These are phyloP conservation scores for Pseudogymnoascus verrucosus DNA, from an alignment of 2,329 filamentous ascomycete genomes.

Conservation along the genomic window DNA sequence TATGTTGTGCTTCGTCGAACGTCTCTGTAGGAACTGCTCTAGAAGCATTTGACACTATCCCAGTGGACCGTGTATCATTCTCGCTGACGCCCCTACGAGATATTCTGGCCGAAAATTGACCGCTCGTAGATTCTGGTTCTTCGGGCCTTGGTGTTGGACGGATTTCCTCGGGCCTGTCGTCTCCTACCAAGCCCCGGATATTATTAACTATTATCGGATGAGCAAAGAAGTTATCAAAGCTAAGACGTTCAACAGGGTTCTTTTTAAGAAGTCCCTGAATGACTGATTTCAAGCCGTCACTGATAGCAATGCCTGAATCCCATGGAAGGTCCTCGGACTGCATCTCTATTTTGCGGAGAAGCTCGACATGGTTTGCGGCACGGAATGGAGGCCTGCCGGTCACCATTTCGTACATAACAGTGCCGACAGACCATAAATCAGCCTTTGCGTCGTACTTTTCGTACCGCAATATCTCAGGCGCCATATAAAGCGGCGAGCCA, in stretches of 20 bases:
- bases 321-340: slow-evolving; percentile 78
- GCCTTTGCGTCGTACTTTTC: slow-evolving; percentile 97
- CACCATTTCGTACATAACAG: slow-evolving; percentile 92
- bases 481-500: slow-evolving; percentile 97
- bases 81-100: slow-evolving; percentile 15
- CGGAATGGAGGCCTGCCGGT: slow-evolving; percentile 84
- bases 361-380: slow-evolving; percentile 87
- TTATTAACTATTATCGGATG: slow-evolving; percentile 63
- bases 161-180: slow-evolving; percentile 49
- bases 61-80: slow-evolving; percentile 10
- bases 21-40: slow-evolving; percentile 5
- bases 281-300: slow-evolving; percentile 68
- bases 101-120: slow-evolving; percentile 20
- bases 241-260: slow-evolving; percentile 75
- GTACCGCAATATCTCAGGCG: slow-evolving; percentile 91
- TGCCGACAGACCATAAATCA: slow-evolving; percentile 95
- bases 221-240: slow-evolving; percentile 77
- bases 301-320: slow-evolving; percentile 53
- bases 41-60: background rate
- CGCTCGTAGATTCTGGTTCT: slow-evolving; percentile 16
- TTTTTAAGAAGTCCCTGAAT: slow-evolving; percentile 77
- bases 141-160: slow-evolving; percentile 12
- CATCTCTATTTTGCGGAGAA: slow-evolving; percentile 78
- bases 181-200: slow-evolving; percentile 74
- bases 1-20: slow-evolving; percentile 14